These are phyloP conservation scores for Ceratocystis cacaofunesta DNA, from an alignment of 2,329 filamentous ascomycete species.

Conservation along the genomic window DNA sequence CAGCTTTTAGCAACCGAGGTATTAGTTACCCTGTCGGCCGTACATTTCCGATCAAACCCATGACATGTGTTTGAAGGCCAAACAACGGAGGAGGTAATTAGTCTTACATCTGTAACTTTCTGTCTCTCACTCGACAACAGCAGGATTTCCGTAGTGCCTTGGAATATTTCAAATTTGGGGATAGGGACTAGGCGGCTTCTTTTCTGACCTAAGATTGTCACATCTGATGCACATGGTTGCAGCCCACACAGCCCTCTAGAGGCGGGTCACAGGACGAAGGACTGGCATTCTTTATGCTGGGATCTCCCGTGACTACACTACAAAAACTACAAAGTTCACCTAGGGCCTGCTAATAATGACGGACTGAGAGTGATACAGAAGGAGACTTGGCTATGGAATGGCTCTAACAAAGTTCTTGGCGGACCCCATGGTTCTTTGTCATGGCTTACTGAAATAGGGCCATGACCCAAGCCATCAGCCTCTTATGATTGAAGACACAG, in stretches of 20 bases:
- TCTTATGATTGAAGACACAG: constrained; percentile 21
- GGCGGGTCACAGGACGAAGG: too few species aligned
- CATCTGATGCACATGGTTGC: too few species aligned
- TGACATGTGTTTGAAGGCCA: constrained; percentile 21
- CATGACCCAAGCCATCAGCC: constrained; percentile 22
- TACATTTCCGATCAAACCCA: constrained; percentile 29
- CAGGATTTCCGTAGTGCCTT: too few species aligned
- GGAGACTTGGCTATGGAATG: constrained; percentile 31
- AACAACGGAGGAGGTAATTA: constrained; percentile 31
- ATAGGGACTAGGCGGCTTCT: too few species aligned
- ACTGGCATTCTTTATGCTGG: too few species aligned
- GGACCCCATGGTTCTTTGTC: constrained; percentile 31
- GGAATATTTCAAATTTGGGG: too few species aligned
- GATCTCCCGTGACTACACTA: too few species aligned
- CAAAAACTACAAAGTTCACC: constrained; percentile 26
- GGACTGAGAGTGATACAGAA: constrained; percentile 31
- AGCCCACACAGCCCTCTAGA: too few species aligned
- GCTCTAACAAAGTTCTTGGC: constrained; percentile 31
- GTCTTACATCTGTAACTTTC: constrained; percentile 37
- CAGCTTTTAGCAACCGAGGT: constrained; percentile 37
- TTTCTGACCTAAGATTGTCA: too few species aligned
- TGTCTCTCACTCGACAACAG: constrained; percentile 31
- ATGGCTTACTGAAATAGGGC: constrained; percentile 25
- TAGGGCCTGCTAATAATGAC: constrained; percentile 23
- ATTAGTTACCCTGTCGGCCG: constrained; percentile 26